Evolutionary conservation across 352 stramenopile genomes (phyloP).

Genomic region (Phytophthora rubi): DNA sequence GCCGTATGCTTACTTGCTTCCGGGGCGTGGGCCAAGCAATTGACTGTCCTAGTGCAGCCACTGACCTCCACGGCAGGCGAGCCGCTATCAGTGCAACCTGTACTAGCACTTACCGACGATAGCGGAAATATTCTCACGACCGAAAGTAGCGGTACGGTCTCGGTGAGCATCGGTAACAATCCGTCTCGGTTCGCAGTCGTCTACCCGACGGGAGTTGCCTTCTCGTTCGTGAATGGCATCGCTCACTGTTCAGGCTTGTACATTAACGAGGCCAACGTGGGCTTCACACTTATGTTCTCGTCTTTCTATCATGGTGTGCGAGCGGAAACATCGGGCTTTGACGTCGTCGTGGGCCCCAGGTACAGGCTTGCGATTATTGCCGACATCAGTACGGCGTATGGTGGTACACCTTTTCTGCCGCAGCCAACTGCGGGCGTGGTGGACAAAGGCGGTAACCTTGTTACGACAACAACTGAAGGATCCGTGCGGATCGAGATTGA

Average conservation of each 20-base stretch:
- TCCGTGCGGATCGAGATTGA: conserved; percentile 71
- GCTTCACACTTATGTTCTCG: conserved; percentile 74
- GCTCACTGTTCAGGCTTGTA: conserved; percentile 74
- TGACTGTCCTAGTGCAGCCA: conserved; percentile 76
- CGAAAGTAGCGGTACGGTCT: conserved; percentile 61
- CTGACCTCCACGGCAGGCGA: conserved; percentile 69
- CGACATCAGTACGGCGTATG: conserved; percentile 82
- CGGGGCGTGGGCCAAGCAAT: conserved; percentile 31
- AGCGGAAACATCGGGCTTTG: conserved; percentile 73
- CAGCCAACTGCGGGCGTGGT: conserved; percentile 82
- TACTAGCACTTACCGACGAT: conserved; percentile 79
- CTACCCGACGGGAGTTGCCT: conserved; percentile 49
- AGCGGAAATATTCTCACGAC: conserved; percentile 76
- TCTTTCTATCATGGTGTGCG: conserved; percentile 73
- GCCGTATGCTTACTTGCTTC: conserved; percentile 12
- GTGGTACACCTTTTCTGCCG: conserved; percentile 75
- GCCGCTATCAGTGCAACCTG: conserved; percentile 60
- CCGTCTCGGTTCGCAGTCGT: conserved; percentile 61
- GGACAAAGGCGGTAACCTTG: conserved; percentile 78
- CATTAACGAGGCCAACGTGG: conserved; percentile 65
- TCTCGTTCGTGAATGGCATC: conserved; percentile 80
- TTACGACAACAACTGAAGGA: conserved; percentile 50
- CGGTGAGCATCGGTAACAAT: conserved; percentile 59
- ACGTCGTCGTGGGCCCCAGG: conserved; percentile 67
- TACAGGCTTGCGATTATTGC: conserved; percentile 70